Base-by-base conservation (phyloP, 805 yeast species). In the Phaffomyces opuntiae region DNA sequence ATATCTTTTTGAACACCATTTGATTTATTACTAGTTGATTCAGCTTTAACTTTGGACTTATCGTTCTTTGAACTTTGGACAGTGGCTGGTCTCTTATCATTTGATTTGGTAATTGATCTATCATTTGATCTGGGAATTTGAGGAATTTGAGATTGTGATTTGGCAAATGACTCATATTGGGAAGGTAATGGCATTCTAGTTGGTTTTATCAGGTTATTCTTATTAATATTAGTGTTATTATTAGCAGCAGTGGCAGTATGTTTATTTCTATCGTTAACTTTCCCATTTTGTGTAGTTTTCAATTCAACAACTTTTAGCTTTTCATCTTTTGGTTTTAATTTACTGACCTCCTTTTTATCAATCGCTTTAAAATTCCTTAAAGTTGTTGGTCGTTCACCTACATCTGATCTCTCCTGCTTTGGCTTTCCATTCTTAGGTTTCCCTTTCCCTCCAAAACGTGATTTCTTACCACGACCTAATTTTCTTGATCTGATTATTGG, bases 281-380 rank as follows among this genome's bases (percentile, higher is more conserved):
- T 33, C 9, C 8, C 4, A 33, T 33, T 19, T 8, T 16, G 17
- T n/a, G 5, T 33, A 16, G 36, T 7, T 16, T 33, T 33, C 5
- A 9, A 7, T 33, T 33, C 12, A 17, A 9, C 7, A 21, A 5
- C 7, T 21, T 21, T 6, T 8, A 33, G 14, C 21, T 24, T 40
- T 5, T 26, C 60, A 44, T 55, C 60, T 14, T 38, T 48, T 8
- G 59, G 57, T 44, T 36, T 54, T 16, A 47, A 35, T 39, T 54
- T 54, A 24, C 42, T 40, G 5, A 46, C 50, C 34, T 49, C 54
- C 39, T 47, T 64, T 59, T 53, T 54, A 53, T 46, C 61, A 48
- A 50, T 64, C 2, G 62, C 68, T 42, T 62, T 63, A 49, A 68
- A 68, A 17, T 66, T 61, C 46, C 60, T 49, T 64, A 76, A 51